Evolutionary conservation across 306 rosid species (phyloP), one percentile per base, ranked within the genome.

Genomic region (Casuarina equisetifolia): DNA sequence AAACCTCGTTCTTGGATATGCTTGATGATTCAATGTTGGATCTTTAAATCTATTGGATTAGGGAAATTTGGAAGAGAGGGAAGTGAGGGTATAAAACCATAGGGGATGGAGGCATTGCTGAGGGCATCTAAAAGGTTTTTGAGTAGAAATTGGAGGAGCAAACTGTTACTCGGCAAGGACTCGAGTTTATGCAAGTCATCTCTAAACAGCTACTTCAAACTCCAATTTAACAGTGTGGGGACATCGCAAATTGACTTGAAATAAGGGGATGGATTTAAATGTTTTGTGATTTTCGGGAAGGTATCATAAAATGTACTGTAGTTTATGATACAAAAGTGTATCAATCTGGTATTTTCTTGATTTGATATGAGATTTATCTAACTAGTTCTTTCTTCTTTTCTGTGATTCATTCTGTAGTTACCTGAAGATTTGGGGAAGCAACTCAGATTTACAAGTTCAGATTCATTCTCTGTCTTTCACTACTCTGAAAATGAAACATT

Each of bases 401-500:
- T 82, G 32, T 83, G 40, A 72, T 83, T n/a, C 49, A 16, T 42
- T 40, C 44, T 64, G 75, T 59, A 94, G 95, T 82, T 88, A 46
- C 97, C 95, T 5, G 80, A 88, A 76, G 91, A 86, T 72, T 81
- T 92, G 78, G 84, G 68, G 80, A 61, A 57, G 74, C 84, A 36
- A 12, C 73, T 73, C 54, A 79, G 62, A 66, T 76, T 85, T 77
- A 64, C 89, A 78, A 74, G 73, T 69, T 78, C 84, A 72, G 79
- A 77, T 68, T 66, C 89, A 20, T 86, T 64, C 81, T 64, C 83
- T 0, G 77, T 88, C 76, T 55, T 80, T n/a, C 80, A 85, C 74
- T 94, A 92, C 81, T 11, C 88, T 2, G 89, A 88, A 82, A 85
- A 85, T 44, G 82, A 87, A 81, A 84, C 89, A 5, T 55, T 87